These are phyloP conservation scores for Elsinoe ampelina DNA, from an alignment of 2,329 filamentous ascomycete genomes.

Conservation along the genomic window DNA sequence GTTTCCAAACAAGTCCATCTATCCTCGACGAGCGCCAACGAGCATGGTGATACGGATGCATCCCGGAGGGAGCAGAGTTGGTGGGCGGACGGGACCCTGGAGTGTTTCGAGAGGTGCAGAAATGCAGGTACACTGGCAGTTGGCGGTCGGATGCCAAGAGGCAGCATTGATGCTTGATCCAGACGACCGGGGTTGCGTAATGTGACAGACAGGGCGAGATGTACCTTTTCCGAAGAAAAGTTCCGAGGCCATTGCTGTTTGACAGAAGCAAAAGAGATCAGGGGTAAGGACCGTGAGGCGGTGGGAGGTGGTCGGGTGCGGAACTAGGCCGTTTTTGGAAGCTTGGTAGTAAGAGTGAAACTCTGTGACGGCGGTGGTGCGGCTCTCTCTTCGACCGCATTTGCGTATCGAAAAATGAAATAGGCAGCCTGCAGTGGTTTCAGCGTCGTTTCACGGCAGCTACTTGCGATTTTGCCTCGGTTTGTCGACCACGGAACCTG, in stretches of 20 bases:
- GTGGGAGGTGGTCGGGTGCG: not conserved
- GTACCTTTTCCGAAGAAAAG: not conserved
- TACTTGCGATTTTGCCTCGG: slow-evolving; percentile 5
- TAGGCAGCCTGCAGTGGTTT: slow-evolving; percentile 10
- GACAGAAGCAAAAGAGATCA: slow-evolving; percentile 4
- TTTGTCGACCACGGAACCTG: not conserved
- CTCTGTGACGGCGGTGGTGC: not conserved
- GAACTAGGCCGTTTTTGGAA: not conserved
- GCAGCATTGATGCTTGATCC: not conserved
- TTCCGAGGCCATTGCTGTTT: not conserved
- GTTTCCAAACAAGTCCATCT: slow-evolving; percentile 5
- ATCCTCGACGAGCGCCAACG: slow-evolving; percentile 6
- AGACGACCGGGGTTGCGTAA: not conserved
- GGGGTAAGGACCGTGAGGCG: not conserved
- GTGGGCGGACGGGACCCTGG: not conserved
- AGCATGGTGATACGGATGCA: slow-evolving; percentile 7
- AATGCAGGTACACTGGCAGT: not conserved
- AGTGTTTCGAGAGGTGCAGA: not conserved
- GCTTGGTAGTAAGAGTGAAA: not conserved
- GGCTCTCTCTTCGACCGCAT: not conserved
- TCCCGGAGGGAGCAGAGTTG: not conserved
- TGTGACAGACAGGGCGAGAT: not conserved
- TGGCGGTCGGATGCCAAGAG: not conserved
- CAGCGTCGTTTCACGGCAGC: slow-evolving; percentile 6
- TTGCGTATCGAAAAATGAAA: not conserved